These are phyloP conservation scores for Citrus hindsii DNA, from an alignment of 345 rosid genomes.

Conservation along the genomic window DNA sequence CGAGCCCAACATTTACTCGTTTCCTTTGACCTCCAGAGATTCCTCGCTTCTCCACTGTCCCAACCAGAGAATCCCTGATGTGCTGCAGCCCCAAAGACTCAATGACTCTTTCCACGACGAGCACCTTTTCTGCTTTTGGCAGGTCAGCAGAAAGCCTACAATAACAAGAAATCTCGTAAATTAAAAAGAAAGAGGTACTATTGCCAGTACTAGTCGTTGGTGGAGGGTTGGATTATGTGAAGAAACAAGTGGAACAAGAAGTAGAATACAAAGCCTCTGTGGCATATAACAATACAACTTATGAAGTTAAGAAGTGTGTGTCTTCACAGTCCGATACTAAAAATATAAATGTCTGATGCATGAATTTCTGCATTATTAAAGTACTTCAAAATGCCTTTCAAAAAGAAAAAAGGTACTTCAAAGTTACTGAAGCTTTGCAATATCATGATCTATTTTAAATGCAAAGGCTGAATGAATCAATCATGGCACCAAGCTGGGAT, in stretches of 20 bases:
- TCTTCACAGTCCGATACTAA: neutral
- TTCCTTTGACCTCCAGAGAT: slow-evolving; percentile 99
- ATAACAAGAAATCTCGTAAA: slow-evolving; percentile 5
- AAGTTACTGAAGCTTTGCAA: neutral
- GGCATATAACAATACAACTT: neutral
- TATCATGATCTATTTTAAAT: neutral
- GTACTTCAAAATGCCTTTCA: too few species aligned
- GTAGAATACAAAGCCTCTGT: neutral
- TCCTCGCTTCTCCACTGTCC: slow-evolving; percentile 85
- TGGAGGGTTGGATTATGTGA: neutral
- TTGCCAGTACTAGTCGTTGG: neutral
- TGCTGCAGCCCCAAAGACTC: slow-evolving; percentile 81
- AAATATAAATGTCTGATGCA: neutral
- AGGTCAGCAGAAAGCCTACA: slow-evolving; percentile 66
- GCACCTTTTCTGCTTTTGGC: slow-evolving; percentile 84
- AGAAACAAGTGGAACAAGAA: neutral
- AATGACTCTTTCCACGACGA: slow-evolving; percentile 86
- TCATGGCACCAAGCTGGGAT: neutral
- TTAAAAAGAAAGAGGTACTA: neutral
- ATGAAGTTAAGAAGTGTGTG: neutral
- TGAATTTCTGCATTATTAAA: neutral
- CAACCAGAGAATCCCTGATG: slow-evolving; percentile 83
- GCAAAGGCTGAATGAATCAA: neutral
- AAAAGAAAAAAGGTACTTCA: neutral
- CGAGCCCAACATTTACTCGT: slow-evolving; percentile 97